Evolutionary conservation across 2,329 filamentous ascomycete genomes (phyloP).

Genomic region (Claviceps pazoutovae): DNA sequence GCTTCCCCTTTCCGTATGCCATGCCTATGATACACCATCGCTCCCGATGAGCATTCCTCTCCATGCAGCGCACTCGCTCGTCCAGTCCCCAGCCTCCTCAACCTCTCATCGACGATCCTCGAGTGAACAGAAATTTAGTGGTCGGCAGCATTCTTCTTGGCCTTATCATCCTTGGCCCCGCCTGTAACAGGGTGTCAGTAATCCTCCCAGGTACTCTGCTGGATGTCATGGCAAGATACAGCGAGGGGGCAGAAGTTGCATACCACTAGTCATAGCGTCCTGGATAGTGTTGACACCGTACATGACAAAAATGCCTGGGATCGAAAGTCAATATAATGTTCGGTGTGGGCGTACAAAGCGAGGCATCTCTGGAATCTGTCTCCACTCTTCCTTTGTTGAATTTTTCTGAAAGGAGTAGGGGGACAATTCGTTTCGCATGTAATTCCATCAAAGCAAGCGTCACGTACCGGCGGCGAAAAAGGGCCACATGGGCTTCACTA

Average conservation of each 20-base stretch:
- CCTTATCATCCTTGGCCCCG: constrained; percentile 84
- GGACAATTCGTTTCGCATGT: neutral
- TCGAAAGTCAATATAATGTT: neutral
- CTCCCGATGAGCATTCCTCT: constrained; percentile 7
- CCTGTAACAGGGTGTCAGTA: constrained; percentile 36
- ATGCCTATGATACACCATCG: constrained; percentile 30
- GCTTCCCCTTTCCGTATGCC: constrained; percentile 11
- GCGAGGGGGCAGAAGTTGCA: constrained; percentile 8
- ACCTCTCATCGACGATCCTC: constrained; percentile 5
- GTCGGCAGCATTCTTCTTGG: constrained; percentile 24
- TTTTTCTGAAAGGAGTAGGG: neutral
- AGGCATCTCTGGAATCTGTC: neutral
- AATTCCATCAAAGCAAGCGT: constrained; percentile 1
- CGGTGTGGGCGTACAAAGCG: neutral
- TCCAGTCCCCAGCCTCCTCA: neutral
- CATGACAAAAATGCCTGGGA: constrained; percentile 65
- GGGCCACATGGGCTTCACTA: constrained; percentile 81
- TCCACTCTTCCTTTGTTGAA: neutral
- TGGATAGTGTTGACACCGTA: constrained; percentile 85
- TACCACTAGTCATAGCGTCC: constrained; percentile 66
- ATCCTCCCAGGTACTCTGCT: neutral
- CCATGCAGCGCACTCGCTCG: neutral
- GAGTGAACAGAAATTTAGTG: constrained; percentile 27
- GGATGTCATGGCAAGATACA: neutral
- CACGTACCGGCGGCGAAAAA: constrained; percentile 89